These are phyloP conservation scores for Starmerella apicola DNA, from an alignment of 805 yeast genomes.

Conservation along the genomic window DNA sequence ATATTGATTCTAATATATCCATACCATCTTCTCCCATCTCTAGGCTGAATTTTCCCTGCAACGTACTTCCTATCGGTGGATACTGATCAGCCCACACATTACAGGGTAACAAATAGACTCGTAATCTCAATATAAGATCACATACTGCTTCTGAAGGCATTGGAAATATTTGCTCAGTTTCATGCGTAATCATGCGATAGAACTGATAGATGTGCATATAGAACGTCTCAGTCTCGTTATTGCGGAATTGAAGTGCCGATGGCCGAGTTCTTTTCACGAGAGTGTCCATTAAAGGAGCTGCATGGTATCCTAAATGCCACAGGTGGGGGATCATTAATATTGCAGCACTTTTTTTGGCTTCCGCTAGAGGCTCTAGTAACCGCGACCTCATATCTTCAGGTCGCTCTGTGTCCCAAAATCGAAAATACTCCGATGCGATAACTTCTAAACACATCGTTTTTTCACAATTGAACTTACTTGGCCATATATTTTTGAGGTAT, in stretches of 20 bases:
- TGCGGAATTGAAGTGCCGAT: slow-evolving; percentile 1
- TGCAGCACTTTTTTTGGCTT: slow-evolving; percentile 3
- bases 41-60: slow-evolving; percentile 16
- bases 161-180: not conserved
- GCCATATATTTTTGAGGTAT: slow-evolving; percentile 11
- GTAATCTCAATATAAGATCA: slow-evolving; percentile 3
- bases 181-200: not conserved
- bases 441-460: slow-evolving; percentile 6
- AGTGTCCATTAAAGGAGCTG: slow-evolving; percentile 6
- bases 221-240: not conserved
- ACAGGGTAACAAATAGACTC: slow-evolving; percentile 10
- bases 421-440: slow-evolving; percentile 7
- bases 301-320: slow-evolving; percentile 12
- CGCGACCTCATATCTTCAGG: not conserved
- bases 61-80: slow-evolving; percentile 12
- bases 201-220: slow-evolving; percentile 11
- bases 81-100: slow-evolving; percentile 8
- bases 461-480: not conserved
- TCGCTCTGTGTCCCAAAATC: slow-evolving; percentile 10
- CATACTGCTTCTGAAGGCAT: slow-evolving; percentile 3
- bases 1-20: not conserved
- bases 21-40: not conserved
- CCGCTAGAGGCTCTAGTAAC: slow-evolving; percentile 6
- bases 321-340: slow-evolving; percentile 10
- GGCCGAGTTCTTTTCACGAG: slow-evolving; percentile 1